These are phyloP conservation scores for Lepidium campestre DNA, from an alignment of 441 rosid species.

Conservation along the genomic window DNA sequence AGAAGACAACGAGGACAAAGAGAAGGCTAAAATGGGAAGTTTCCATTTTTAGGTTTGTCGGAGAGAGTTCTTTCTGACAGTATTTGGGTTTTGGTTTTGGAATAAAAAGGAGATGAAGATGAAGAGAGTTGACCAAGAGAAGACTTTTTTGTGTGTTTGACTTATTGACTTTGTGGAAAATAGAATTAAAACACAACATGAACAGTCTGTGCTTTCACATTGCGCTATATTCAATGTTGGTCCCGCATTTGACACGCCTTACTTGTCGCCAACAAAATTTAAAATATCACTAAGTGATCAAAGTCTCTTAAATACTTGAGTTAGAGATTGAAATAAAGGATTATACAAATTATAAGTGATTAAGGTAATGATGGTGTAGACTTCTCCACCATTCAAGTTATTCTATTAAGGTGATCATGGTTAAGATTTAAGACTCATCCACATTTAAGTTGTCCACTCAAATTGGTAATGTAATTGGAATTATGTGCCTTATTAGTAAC, in stretches of 20 bases:
- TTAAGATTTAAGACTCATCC: no score
- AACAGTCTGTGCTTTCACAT: slow-evolving; percentile 4
- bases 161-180: background rate
- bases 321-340: background rate
- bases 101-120: background rate
- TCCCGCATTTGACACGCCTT: background rate
- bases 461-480: no score
- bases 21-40: slow-evolving; percentile 17
- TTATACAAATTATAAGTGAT: background rate
- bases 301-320: background rate
- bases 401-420: background rate
- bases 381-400: background rate
- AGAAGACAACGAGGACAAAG: background rate
- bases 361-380: background rate
- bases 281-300: background rate
- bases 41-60: slow-evolving; percentile 14
- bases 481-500: no score
- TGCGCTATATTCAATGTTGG: background rate
- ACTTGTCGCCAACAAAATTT: background rate
- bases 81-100: background rate
- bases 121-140: slow-evolving; percentile 1
- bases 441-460: no score
- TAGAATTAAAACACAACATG: slow-evolving; percentile 4
- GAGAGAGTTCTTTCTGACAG: background rate
- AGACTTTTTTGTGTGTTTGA: background rate